Conservation (phyloP, 2,329 filamentous ascomycete species). For the Nannizzia gypsea region DNA sequence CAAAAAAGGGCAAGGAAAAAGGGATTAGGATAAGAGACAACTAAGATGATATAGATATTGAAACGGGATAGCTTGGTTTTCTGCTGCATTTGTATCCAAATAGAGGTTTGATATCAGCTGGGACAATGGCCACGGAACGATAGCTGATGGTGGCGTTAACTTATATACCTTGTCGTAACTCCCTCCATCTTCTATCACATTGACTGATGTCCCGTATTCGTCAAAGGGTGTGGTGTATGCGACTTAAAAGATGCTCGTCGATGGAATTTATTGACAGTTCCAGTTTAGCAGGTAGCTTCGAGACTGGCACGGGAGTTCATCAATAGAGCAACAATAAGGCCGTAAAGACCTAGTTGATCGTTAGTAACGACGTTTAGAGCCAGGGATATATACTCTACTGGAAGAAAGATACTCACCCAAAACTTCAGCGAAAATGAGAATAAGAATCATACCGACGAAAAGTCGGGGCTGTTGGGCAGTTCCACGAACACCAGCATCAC, state of each 20-base stretch:
- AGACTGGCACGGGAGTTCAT: constrained; percentile 91
- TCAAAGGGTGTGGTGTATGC: neutral
- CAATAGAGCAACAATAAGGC: constrained; percentile 93
- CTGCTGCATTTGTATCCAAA: neutral
- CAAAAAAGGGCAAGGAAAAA: neutral
- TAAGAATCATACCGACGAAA: constrained; percentile 96
- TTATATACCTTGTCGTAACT: neutral
- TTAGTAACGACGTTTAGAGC: neutral
- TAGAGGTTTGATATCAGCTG: neutral
- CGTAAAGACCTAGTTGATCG: constrained; percentile 68
- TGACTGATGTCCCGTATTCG: neutral
- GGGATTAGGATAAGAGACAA: neutral
- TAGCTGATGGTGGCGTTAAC: constrained; percentile 1
- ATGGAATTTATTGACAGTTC: neutral
- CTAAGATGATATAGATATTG: neutral
- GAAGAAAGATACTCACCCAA: constrained; percentile 53
- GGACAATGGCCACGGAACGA: neutral
- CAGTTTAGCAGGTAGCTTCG: constrained; percentile 44
- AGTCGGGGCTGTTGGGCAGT: constrained; percentile 47
- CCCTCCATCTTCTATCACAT: neutral
- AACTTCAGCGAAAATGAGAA: constrained; percentile 99
- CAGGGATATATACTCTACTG: neutral
- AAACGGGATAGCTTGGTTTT: neutral
- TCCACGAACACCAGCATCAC: constrained; percentile 42
- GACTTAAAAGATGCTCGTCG: neutral